phyloP scores from a whole-genome alignment of 371 early-diverging fungal species.

The Mortierella sp. region DNA sequence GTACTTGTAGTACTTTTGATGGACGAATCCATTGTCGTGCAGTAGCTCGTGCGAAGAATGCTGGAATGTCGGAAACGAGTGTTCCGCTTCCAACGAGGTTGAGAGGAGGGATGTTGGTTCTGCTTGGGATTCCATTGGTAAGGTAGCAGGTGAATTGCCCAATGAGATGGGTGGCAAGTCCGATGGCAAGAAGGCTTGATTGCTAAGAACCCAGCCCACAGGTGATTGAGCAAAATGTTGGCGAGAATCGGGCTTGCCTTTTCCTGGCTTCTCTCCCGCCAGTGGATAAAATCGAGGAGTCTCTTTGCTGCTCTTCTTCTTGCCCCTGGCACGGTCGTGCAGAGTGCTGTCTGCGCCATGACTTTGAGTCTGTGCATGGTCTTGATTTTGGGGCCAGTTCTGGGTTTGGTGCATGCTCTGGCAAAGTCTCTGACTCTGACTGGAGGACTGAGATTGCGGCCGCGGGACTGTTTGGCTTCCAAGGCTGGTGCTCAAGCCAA shows the following conservation, averaged over 20 bases:
- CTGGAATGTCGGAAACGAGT: slow-evolving; percentile 88
- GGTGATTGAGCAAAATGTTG: slow-evolving; percentile 80
- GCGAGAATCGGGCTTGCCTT: slow-evolving; percentile 67
- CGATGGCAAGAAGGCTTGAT: slow-evolving; percentile 46
- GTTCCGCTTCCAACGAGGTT: slow-evolving; percentile 64
- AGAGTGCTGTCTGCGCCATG: too few relatives aligned
- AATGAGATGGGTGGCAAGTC: slow-evolving; percentile 38
- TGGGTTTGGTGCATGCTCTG: too few relatives aligned
- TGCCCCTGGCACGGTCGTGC: slow-evolving; percentile 13
- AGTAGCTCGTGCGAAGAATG: slow-evolving; percentile 95
- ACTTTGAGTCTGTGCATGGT: too few relatives aligned
- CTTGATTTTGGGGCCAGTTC: too few relatives aligned
- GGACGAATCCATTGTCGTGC: slow-evolving; percentile 94
- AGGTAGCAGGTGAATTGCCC: slow-evolving; percentile 37
- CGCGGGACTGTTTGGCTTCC: too few relatives aligned
- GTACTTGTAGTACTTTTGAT: slow-evolving; percentile 96
- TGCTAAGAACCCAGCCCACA: slow-evolving; percentile 90
- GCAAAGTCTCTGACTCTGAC: too few relatives aligned
- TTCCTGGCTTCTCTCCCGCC: slow-evolving; percentile 57
- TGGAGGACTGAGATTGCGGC: too few relatives aligned
- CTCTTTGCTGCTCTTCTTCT: slow-evolving; percentile 57
- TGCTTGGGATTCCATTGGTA: slow-evolving; percentile 42
- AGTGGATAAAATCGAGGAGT: slow-evolving; percentile 74
- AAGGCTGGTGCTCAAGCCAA: slow-evolving; percentile 27
- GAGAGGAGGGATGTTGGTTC: slow-evolving; percentile 54